phyloP scores from a whole-genome alignment of 805 yeast species.

The Cyberlindnera maclurae region DNA sequence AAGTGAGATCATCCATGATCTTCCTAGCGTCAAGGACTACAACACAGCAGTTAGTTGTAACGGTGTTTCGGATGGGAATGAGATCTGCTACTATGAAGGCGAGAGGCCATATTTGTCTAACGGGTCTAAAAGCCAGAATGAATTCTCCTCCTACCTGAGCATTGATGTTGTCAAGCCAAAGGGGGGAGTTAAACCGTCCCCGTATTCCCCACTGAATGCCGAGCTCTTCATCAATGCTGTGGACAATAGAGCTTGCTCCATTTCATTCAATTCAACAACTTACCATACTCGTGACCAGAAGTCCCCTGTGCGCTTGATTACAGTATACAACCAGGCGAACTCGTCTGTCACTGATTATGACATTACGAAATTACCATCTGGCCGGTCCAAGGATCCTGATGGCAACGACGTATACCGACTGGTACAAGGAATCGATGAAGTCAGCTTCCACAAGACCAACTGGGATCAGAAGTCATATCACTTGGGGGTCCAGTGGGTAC shows the following conservation, averaged over 20 bases:
- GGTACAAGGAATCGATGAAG: constrained; percentile 54
- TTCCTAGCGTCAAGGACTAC: constrained; percentile 53
- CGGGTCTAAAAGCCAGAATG: constrained; percentile 27
- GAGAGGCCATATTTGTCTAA: constrained; percentile 40
- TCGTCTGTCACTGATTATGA: neutral
- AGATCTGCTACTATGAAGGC: constrained; percentile 41
- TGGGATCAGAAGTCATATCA: constrained; percentile 50
- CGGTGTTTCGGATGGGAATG: constrained; percentile 37
- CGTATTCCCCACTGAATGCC: constrained; percentile 60
- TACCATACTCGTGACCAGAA: constrained; percentile 27
- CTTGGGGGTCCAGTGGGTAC: constrained; percentile 72
- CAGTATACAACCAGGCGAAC: constrained; percentile 35
- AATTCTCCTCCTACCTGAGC: constrained; percentile 37
- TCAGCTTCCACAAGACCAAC: constrained; percentile 57
- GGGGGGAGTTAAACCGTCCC: constrained; percentile 27
- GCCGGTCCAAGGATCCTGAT: constrained; percentile 25
- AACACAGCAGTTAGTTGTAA: constrained; percentile 29
- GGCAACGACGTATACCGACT: constrained; percentile 46
- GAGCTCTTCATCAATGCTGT: constrained; percentile 50
- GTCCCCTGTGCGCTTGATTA: constrained; percentile 62
- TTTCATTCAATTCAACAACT: constrained; percentile 48
- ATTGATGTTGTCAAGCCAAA: constrained; percentile 37
- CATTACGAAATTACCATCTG: constrained; percentile 12
- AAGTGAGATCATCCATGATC: constrained; percentile 40
- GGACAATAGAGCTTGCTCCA: constrained; percentile 57